A percentile compares a stretch with the other conserved stretches of the same genome.
Evolutionary conservation across 495 filamentous ascomycete species (phyloP).

Genomic region (Xylaria acuta): DNA sequence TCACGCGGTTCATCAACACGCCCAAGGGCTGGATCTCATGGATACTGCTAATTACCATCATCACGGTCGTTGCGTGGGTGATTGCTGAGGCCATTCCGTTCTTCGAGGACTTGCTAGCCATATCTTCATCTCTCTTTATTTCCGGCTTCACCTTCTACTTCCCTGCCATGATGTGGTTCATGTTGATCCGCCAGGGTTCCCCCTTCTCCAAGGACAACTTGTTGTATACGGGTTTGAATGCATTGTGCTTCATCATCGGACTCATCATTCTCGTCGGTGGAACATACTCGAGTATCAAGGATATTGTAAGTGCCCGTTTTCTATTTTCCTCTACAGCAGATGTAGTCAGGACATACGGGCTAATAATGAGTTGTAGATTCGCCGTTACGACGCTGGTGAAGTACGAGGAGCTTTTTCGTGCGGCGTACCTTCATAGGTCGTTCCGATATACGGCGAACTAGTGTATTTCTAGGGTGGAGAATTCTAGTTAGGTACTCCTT

Average conservation of each 20-base stretch:
- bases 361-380: constrained; percentile 16
- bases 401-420: constrained; percentile 23
- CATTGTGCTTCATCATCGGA: constrained; percentile 60
- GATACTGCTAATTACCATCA: constrained; percentile 60
- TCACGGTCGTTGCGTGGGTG: constrained; percentile 73
- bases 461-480: background rate
- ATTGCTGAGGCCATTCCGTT: constrained; percentile 76
- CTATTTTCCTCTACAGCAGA: background rate
- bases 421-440: background rate
- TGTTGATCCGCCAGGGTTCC: constrained; percentile 62
- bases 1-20: constrained; percentile 66
- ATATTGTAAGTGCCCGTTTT: constrained; percentile 55
- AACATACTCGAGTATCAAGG: constrained; percentile 62
- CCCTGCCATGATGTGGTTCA: constrained; percentile 70
- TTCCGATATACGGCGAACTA: background rate
- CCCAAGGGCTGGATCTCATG: constrained; percentile 64
- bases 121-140: constrained; percentile 67
- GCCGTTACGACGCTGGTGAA: background rate
- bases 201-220: constrained; percentile 55
- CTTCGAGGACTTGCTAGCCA: constrained; percentile 69
- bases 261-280: constrained; percentile 62
- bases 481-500: background rate
- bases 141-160: constrained; percentile 71
- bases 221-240: constrained; percentile 54
- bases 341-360: background rate